These are phyloP conservation scores for Cercospora beticola DNA, from an alignment of 2,329 filamentous ascomycete species.

Conservation along the genomic window DNA sequence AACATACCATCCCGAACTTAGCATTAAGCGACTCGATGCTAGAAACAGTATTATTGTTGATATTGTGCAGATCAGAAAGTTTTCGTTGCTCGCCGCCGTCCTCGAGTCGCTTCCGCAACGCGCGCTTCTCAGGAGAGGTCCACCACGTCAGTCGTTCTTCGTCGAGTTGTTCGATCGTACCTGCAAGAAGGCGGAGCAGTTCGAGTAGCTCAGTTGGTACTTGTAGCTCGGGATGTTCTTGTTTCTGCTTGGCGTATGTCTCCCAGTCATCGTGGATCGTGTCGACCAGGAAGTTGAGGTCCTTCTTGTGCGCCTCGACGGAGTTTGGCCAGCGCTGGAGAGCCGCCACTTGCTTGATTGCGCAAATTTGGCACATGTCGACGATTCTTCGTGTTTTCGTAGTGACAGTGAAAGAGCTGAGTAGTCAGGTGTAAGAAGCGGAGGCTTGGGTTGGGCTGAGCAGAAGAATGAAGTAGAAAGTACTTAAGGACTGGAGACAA, in stretches of 20 bases:
- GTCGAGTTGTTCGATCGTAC: slow-evolving; percentile 20
- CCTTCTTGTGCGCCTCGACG: slow-evolving; percentile 18
- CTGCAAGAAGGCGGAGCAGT: slow-evolving; percentile 18
- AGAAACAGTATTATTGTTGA: slow-evolving; percentile 22
- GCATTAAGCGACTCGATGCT: slow-evolving; percentile 23
- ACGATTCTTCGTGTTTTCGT: neutral
- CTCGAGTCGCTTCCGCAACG: slow-evolving; percentile 19
- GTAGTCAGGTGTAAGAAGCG: neutral
- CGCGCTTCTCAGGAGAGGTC: slow-evolving; percentile 23
- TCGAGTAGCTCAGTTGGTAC: slow-evolving; percentile 20
- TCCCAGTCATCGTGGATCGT: slow-evolving; percentile 21
- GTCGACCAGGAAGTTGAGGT: slow-evolving; percentile 23
- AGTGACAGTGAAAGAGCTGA: neutral
- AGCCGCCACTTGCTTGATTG: slow-evolving; percentile 20
- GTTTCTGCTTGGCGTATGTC: slow-evolving; percentile 5
- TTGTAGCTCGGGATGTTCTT: neutral
- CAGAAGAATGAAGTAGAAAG: neutral
- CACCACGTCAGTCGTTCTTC: slow-evolving; percentile 26
- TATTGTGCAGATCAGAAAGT: slow-evolving; percentile 27
- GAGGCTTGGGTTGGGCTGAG: neutral
- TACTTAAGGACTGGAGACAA: neutral
- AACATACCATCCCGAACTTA: slow-evolving; percentile 15
- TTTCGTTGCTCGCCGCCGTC: slow-evolving; percentile 23
- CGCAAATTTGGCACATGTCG: slow-evolving; percentile 29
- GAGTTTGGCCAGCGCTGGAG: slow-evolving; percentile 24